Base-by-base conservation (phyloP, 2,329 filamentous ascomycete genomes). In the Sordariomycetes sp. region DNA sequence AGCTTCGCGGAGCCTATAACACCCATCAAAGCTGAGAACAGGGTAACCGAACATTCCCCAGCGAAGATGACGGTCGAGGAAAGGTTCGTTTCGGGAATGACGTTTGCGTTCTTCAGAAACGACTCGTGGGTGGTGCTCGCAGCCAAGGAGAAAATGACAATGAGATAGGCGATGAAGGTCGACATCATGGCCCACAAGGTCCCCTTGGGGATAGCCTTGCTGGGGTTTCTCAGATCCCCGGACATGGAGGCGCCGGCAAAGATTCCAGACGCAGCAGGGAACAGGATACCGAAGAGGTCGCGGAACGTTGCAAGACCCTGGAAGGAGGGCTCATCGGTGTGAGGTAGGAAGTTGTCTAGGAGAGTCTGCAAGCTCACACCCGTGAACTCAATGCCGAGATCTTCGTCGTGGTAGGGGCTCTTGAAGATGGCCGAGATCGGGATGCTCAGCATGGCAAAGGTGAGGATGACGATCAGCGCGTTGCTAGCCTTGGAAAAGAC, bases 21-120 rank as follows among this genome's bases (percentile, higher is more conserved):
- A 3, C 90, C 90, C 87, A 96, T 95, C 56, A 96, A 70, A 4
- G 89, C 86, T 0, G 90, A 95, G 72, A 96, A 96, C 65, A 92
- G 85, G 1, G 87, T 87, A 1, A 89, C 89, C 2, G 90, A 87
- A 64, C 91, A 87, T 70, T 96, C 90, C 59, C 90, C 90, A 1
- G 90, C 82, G 3, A 96, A 79, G 28, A 96, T 85, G 5, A 94
- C 67, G 3, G 83, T 75, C 0, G 83, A 80, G 18, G 87, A 94
- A n/a, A 91, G 65, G 65, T 87, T 95, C n/a, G 84, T 88, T 60
- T 90, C 78, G 65, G 91, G 87, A 55, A 96, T 88, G 54, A 95
- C 82, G 66, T 95, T 94, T 48, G 86, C 79, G 65, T 92, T 88
- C 40, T 74, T 78, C 60, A 91, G 81, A 34, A 96, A 83, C 0